Conservation (phyloP, 768 basidiomycete species). For the Crassisporium funariophilum region DNA sequence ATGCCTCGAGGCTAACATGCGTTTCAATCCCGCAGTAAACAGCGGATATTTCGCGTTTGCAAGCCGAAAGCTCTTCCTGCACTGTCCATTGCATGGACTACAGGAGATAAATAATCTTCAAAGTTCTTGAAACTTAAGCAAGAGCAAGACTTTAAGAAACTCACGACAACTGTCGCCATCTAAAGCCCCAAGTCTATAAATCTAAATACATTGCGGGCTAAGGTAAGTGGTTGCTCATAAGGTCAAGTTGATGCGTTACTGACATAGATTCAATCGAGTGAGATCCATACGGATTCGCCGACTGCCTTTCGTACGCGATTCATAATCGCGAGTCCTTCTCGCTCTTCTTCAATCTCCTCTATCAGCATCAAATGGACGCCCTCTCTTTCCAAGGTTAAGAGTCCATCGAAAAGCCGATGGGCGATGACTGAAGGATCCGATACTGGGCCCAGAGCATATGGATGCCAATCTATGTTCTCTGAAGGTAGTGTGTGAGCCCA, state of each 20-base stretch:
- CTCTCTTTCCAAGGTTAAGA: constrained; percentile 74
- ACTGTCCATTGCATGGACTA: no score
- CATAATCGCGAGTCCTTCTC: constrained; percentile 92
- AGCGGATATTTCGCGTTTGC: no score
- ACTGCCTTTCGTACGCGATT: constrained; percentile 93
- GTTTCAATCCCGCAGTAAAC: no score
- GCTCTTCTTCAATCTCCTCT: constrained; percentile 78
- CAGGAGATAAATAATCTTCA: no score
- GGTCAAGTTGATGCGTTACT: neutral
- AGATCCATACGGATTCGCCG: constrained; percentile 49
- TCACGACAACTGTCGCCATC: no score
- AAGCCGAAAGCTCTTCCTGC: no score
- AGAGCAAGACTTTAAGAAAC: no score
- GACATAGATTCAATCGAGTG: constrained; percentile 15
- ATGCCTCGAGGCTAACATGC: no score
- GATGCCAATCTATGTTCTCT: constrained; percentile 53
- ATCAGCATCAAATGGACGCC: constrained; percentile 84
- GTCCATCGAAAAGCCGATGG: constrained; percentile 82
- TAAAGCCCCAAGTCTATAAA: no score
- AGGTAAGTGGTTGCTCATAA: no score
- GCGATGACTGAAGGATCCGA: constrained; percentile 70
- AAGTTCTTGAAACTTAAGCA: no score
- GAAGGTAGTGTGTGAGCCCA: constrained; percentile 34
- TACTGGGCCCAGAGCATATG: constrained; percentile 51
- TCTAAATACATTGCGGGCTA: no score